Evolutionary conservation across 108 stramenopile genomes (phyloP), one percentile per base, ranked within the genome.

Genomic region (Skeletonema tropicum): DNA sequence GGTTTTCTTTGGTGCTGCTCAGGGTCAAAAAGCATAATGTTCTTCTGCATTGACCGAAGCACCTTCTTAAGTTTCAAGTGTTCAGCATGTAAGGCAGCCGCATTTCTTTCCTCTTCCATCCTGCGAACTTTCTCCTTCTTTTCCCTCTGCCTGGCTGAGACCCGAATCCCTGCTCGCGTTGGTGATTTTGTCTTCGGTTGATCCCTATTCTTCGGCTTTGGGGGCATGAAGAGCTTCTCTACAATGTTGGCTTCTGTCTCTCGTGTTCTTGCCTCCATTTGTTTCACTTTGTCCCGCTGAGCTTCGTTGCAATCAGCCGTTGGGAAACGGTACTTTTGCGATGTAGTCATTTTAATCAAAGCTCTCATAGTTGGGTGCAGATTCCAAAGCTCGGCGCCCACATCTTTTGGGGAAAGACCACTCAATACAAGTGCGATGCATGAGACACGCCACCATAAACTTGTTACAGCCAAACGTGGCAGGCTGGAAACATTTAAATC

Each of bases 391-490:
- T 52, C 52, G 8, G 55, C 31, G 11, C 87, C 89, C 39, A 93
- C 72, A 6, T 64, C 42, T 33, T 80, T 42, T 19, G 86, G 79
- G 14, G 84, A 74, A 33, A 84, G 59, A 57, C 88, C 83, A 64
- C 87, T 85, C 61, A 93, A 64, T 14, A 86, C 77, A 15, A 93
- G 75, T 10, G 78, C 85, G 55, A 93, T 74, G 5, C 75, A 73
- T 15, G 92, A 89, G 2, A 81, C 85, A 39, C 92, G 76, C 92
- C 92, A 93, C 92, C 92, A 93, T 60, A 86, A 65, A 31, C 87
- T 80, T 12, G 89, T 80, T 52, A 77, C 80, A 14, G 88, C 92
- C 23, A 93, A 71, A 25, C 84, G 66, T 46, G 70, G 67, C 32
- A 71, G 6, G 3, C 76, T 66, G 17, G 26, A 32, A 25, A 55